Evolutionary conservation across 1,284 basidiomycete genomes (phyloP).

Genomic region (Grifola frondosa): DNA sequence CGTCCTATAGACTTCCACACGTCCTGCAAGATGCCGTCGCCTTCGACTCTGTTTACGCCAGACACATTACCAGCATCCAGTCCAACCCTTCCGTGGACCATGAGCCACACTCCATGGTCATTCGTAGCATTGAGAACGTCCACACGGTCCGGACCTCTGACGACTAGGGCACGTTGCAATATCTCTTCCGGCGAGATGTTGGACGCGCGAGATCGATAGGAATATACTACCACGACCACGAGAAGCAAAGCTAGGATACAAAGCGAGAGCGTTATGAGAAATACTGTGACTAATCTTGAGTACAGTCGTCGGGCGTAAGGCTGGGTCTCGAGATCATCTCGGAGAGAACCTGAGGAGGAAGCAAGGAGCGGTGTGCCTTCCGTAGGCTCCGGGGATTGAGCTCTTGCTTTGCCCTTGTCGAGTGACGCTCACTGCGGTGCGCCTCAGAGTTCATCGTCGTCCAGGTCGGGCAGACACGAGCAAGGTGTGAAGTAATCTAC

Average conservation of each 20-base stretch:
- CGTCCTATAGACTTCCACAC: slow-evolving; percentile 66
- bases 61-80: slow-evolving; percentile 63
- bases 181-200: slow-evolving; percentile 56
- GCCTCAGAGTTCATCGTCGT: slow-evolving; percentile 15
- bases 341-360: slow-evolving; percentile 24
- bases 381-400: slow-evolving; percentile 32
- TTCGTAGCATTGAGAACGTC: slow-evolving; percentile 59
- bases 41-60: slow-evolving; percentile 47
- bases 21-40: slow-evolving; percentile 40
- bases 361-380: slow-evolving; percentile 47
- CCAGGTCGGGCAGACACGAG: too few relatives aligned
- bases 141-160: slow-evolving; percentile 59
- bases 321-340: slow-evolving; percentile 24
- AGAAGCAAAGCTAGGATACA: slow-evolving; percentile 44
- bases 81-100: slow-evolving; percentile 55
- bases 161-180: slow-evolving; percentile 51
- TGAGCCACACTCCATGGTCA: slow-evolving; percentile 60
- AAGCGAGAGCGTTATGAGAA: slow-evolving; percentile 42
- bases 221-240: slow-evolving; percentile 54
- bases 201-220: slow-evolving; percentile 58
- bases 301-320: slow-evolving; percentile 38
- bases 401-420: slow-evolving; percentile 47
- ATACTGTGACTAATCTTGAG: slow-evolving; percentile 46
- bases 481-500: too few relatives aligned
- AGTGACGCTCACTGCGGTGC: slow-evolving; percentile 2